Percentiles rank a stretch among this genome's conserved stretches.
Evolutionary conservation across 2,329 filamentous ascomycete species (phyloP).

Genomic region (Massarina eburnea): DNA sequence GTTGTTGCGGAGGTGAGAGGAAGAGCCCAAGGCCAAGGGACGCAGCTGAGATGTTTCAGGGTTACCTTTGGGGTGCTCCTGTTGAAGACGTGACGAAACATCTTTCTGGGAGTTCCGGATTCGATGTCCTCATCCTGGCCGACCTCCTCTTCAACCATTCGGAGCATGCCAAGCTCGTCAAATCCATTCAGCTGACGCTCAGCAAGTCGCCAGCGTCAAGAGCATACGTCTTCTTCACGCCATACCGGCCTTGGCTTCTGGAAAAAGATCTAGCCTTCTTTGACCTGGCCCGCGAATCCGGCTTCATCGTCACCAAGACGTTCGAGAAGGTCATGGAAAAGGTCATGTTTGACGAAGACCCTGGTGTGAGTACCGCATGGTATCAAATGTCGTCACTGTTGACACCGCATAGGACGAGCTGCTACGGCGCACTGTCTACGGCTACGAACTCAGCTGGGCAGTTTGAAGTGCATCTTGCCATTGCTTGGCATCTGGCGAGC

Average conservation of each 20-base stretch:
- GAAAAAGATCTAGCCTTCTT: slow-evolving; percentile 88
- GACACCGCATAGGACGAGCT: slow-evolving; percentile 62
- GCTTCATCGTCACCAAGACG: slow-evolving; percentile 77
- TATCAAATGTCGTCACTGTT: slow-evolving; percentile 1
- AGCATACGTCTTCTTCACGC: slow-evolving; percentile 90
- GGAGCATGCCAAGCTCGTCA: slow-evolving; percentile 77
- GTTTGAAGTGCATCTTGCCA: slow-evolving; percentile 4
- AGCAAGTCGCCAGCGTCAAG: slow-evolving; percentile 56
- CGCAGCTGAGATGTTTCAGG: slow-evolving; percentile 46
- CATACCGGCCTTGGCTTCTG: slow-evolving; percentile 87
- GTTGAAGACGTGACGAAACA: slow-evolving; percentile 60
- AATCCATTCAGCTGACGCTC: slow-evolving; percentile 70
- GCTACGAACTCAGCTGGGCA: slow-evolving; percentile 70
- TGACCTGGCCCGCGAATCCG: slow-evolving; percentile 68
- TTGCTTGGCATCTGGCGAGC: too few species aligned
- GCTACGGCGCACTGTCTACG: slow-evolving; percentile 79
- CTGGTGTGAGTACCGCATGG: slow-evolving; percentile 58
- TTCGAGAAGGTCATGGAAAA: slow-evolving; percentile 80
- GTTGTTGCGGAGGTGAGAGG: slow-evolving; percentile 41
- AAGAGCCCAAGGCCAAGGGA: background rate
- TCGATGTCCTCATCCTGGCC: slow-evolving; percentile 82
- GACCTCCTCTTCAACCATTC: slow-evolving; percentile 90
- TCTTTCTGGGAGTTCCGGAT: slow-evolving; percentile 56
- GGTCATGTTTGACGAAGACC: slow-evolving; percentile 87
- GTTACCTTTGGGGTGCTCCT: slow-evolving; percentile 82